Percentiles rank a stretch among this genome's conserved stretches.
Conservation (phyloP, 441 rosid genomes). For the Mallotus japonicus region DNA sequence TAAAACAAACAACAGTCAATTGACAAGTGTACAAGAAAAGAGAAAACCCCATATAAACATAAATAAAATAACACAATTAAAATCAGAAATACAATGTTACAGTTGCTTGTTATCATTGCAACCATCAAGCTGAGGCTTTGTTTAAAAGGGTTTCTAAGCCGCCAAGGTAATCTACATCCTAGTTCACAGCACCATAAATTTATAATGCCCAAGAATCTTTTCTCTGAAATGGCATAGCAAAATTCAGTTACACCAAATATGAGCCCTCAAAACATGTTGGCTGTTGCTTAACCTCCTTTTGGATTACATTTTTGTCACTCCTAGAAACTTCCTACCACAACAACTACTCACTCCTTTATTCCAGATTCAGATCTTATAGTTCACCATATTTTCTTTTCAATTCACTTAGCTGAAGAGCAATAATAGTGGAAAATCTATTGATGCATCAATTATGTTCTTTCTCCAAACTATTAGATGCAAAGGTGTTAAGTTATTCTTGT, state of each 20-base stretch:
- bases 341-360: neutral
- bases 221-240: neutral
- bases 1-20: slow-evolving; percentile 17
- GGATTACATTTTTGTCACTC: neutral
- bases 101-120: neutral
- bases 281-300: too few species aligned
- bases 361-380: neutral
- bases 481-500: neutral
- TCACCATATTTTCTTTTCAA: neutral
- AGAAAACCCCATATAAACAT: neutral
- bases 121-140: neutral
- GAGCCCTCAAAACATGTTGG: too few species aligned
- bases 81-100: neutral
- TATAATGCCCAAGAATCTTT: neutral
- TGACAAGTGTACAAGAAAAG: too few species aligned
- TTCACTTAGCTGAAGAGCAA: neutral
- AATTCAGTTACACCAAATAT: neutral
- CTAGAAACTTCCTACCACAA: neutral
- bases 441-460: neutral
- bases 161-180: neutral
- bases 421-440: neutral
- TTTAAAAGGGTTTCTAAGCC: neutral
- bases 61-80: neutral
- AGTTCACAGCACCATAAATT: neutral
- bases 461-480: neutral